phyloP scores from a whole-genome alignment of 345 rosid species.

The Kernera saxatilis region DNA sequence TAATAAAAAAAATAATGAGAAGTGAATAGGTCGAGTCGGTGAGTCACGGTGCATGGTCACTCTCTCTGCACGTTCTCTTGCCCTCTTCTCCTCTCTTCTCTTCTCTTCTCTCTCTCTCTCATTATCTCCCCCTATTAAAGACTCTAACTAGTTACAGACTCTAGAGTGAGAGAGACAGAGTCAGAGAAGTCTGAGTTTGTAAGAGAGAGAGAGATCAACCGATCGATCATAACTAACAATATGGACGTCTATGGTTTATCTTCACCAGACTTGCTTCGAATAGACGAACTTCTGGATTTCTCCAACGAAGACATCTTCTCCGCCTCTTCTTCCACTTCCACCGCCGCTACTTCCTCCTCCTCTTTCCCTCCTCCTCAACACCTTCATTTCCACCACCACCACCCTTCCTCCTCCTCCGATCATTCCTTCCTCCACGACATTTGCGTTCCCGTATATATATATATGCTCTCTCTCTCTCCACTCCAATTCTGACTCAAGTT shows the following conservation, averaged over 20 bases:
- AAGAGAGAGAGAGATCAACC: not conserved
- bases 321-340: slow-evolving; percentile 34
- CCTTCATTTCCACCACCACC: slow-evolving; percentile 41
- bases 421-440: slow-evolving; percentile 52
- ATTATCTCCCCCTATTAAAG: slow-evolving; percentile 24
- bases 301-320: slow-evolving; percentile 39
- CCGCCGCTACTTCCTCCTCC: slow-evolving; percentile 26
- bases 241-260: slow-evolving; percentile 54
- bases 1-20: not conserved
- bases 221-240: slow-evolving; percentile 16
- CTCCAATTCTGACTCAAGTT: not conserved
- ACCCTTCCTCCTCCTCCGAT: slow-evolving; percentile 30
- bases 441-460: slow-evolving; percentile 49
- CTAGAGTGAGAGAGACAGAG: slow-evolving; percentile 2
- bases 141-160: slow-evolving; percentile 9
- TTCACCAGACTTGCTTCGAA: slow-evolving; percentile 26
- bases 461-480: not conserved
- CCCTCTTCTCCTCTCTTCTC: not conserved
- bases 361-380: slow-evolving; percentile 24
- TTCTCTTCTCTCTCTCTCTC: slow-evolving; percentile 14
- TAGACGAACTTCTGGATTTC: slow-evolving; percentile 42
- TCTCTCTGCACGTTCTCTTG: slow-evolving; percentile 42
- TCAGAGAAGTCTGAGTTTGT: not conserved
- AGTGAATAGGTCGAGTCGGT: slow-evolving; percentile 31
- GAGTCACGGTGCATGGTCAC: slow-evolving; percentile 37